Base-by-base conservation (phyloP, 1,139 yeast genomes). In the Yarrowia galli region DNA sequence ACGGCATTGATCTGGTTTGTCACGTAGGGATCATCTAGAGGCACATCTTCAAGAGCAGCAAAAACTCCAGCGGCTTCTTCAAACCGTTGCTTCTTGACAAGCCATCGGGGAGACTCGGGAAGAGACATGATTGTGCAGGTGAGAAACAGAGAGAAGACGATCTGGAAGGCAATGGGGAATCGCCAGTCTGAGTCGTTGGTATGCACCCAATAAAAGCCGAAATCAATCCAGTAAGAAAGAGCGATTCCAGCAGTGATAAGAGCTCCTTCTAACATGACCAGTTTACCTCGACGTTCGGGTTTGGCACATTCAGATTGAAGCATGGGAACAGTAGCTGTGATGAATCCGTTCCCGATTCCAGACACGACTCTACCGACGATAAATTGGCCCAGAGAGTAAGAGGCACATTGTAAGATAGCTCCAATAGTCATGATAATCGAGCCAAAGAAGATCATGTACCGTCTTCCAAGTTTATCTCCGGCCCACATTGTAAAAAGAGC, bases 301-400 rank as follows among this genome's bases (percentile, higher is more conserved):
- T 83, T 83, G 18, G 93, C 87, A 83, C 89, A 85, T 78, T 90
- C 96, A 0, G 95, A 86, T 77, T 89, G 92, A 87, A 91, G 89
- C 71, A 88, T 87, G n/a, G 96, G 96, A 70, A 89, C 87, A 42
- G 93, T 88, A 40, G 93, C 89, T 23, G 95, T 89, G 74, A 87
- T 88, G 76, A 88, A 76, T 70, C 96, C 96, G 72, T 89, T 88
- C 72, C 96, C 96, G 53, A 88, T 71, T 71, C 97, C 97, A n/a
- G 92, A 85, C 54, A 89, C 79, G 69, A 89, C 86, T 74, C 97
- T 84, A 20, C 96, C 97, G 69, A 88, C 79, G 58, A 90, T 87
- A 70, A 91, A 87, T 74, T 89, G 96, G 40, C 90, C 91, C 70
- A 88, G 80, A 67, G 80, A 71, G 87, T 79, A 80, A 74, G 67